phyloP scores from a whole-genome alignment of 2,329 filamentous ascomycete genomes.

The Colletotrichum godetiae region DNA sequence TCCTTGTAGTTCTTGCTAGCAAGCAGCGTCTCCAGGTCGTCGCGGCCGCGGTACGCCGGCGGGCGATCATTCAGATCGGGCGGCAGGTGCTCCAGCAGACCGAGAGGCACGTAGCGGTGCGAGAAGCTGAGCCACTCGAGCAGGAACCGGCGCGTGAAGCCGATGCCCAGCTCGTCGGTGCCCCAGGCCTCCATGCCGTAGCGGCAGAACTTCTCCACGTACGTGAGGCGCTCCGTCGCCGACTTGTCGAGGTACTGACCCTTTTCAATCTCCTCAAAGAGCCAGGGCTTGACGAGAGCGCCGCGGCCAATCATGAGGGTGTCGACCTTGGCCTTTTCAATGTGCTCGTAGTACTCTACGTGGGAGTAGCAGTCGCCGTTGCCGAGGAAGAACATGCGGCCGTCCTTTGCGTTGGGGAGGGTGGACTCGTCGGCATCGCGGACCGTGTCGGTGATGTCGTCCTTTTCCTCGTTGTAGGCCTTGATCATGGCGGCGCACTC shows the following conservation, averaged over 20 bases:
- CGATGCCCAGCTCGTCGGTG: constrained; percentile 92
- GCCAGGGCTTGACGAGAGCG: constrained; percentile 96
- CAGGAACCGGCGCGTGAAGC: constrained; percentile 89
- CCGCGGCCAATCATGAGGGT: constrained; percentile 98
- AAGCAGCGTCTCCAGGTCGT: constrained; percentile 94
- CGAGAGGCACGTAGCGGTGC: constrained; percentile 90
- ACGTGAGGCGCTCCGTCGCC: constrained; percentile 83
- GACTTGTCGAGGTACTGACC: constrained; percentile 97
- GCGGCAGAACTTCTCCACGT: constrained; percentile 89
- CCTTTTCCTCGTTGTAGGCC: constrained; percentile 77
- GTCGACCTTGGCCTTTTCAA: constrained; percentile 84
- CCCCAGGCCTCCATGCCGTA: constrained; percentile 97
- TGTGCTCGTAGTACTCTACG: constrained; percentile 82
- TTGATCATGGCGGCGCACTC: constrained; percentile 89
- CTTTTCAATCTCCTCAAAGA: constrained; percentile 94
- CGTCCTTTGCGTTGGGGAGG: constrained; percentile 72
- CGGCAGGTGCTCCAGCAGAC: constrained; percentile 87
- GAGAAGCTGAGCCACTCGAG: constrained; percentile 97
- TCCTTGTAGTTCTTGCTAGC: constrained; percentile 93
- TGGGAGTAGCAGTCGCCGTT: constrained; percentile 98
- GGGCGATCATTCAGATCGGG: constrained; percentile 91
- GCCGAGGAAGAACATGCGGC: constrained; percentile 89
- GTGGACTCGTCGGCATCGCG: constrained; percentile 81
- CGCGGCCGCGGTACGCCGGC: constrained; percentile 83
- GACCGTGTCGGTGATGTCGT: constrained; percentile 78